Base-by-base conservation (phyloP, 1,139 yeast species). In the Blastobotrys raffinosifermentans region DNA sequence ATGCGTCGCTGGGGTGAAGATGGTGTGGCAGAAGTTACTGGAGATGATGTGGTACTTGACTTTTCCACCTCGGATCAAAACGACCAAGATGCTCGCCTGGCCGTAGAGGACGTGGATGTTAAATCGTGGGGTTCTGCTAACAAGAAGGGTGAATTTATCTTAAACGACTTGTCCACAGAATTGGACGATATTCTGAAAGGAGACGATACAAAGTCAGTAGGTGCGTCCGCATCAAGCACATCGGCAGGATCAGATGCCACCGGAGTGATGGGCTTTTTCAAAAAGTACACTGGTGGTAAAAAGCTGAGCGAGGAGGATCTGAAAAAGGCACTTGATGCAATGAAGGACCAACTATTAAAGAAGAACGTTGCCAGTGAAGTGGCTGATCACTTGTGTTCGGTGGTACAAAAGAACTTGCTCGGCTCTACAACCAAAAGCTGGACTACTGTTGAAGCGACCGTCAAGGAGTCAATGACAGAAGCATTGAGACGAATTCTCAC, bases 401-500 rank as follows among this genome's bases (percentile, higher is more conserved):
- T 72, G 35, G 82, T 80, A n/a, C 75, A 75, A 35, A 69, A 68
- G 45, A 76, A 73, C 35, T 56, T 80, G 23, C 64, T 77, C 3
- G 89, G 89, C 0, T 72, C 81, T 14, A 77, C 74, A 41, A 78
- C 86, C 0, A 75, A 73, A 38, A 74, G 67, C 44, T 80, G 85
- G 74, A 75, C 85, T 0, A 67, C 79, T 4, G 74, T 73, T 0
- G 77, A 74, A 39, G 65, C 70, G 18, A 73, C 82, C 1, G 82
- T 80, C 6, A 70, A 78, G 46, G 73, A 73, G 31, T 74, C 94
- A 2, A 69, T 91, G 57, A 73, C 77, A 1, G 84, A 77, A 26
- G 89, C 91, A 36, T 66, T 91, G 37, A 78, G 89, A 32, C 81
- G 83, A 52, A 77, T 89, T 32, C 67, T 91, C 46, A 89, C 98